Percentiles rank a stretch among this genome's conserved stretches.
Evolutionary conservation across 257 asterid genomes (phyloP).

Genomic region (Perilla frutescens): DNA sequence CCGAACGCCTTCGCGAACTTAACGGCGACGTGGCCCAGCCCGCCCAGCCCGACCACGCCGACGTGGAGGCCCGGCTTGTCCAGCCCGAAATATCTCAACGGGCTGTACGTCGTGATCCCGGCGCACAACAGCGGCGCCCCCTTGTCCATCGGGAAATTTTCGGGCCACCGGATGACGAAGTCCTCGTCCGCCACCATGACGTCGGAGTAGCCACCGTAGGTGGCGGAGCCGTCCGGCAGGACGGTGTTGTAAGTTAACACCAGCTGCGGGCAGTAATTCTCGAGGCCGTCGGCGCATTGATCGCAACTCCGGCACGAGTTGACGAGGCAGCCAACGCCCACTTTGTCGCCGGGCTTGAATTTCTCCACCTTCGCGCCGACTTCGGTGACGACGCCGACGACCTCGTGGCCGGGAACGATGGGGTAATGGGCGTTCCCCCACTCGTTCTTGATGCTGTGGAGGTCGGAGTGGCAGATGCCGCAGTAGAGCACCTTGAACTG

Average conservation of each 20-base stretch:
- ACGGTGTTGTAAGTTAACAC: conserved; percentile 40
- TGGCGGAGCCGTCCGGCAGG: conserved; percentile 39
- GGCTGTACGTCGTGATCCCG: conserved; percentile 50
- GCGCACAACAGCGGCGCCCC: conserved; percentile 55
- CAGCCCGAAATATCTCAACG: conserved; percentile 39
- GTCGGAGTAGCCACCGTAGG: conserved; percentile 52
- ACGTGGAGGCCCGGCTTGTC: conserved; percentile 47
- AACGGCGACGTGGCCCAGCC: conserved; percentile 56
- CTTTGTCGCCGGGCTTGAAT: conserved; percentile 44
- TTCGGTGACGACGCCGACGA: conserved; percentile 46
- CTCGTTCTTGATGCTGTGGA: conserved; percentile 41
- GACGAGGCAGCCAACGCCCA: conserved; percentile 50
- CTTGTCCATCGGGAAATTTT: conserved; percentile 37
- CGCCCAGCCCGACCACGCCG: conserved; percentile 53
- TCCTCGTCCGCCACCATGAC: conserved; percentile 44
- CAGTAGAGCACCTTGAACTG: conserved; percentile 44
- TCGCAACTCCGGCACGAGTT: conserved; percentile 47
- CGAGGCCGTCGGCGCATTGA: conserved; percentile 37
- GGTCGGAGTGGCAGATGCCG: conserved; percentile 57
- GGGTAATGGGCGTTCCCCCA: conserved; percentile 47
- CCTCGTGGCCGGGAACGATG: conserved; percentile 52
- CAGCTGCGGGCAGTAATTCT: conserved; percentile 44
- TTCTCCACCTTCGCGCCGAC: conserved; percentile 45
- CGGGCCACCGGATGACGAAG: conserved; percentile 48
- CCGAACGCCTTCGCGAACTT: conserved; percentile 53